Base-by-base conservation (phyloP, 495 filamentous ascomycete species). In the Extremus antarcticus region DNA sequence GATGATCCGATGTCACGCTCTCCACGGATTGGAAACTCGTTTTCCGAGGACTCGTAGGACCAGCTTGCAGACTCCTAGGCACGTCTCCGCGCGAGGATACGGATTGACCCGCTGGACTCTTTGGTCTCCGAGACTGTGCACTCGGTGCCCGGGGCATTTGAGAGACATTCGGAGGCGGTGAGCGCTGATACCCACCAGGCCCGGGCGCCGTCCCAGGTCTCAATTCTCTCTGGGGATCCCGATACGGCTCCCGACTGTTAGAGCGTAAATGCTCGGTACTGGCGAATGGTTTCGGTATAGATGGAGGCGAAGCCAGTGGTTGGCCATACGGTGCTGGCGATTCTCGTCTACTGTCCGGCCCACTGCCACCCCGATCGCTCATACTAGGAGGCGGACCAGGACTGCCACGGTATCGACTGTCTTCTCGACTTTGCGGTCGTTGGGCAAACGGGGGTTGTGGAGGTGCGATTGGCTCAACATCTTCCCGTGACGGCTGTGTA, bases 11-110 rank as follows among this genome's bases (percentile, higher is more conserved):
- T 3, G 43, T n/a, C n/a, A 22, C 41, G 20, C 19, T 25, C 11
- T 53, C 39, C 21, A 23, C 45, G 8, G 51, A 22, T 16, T 45
- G 51, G 40, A n/a, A 29, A 45, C 47, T 50, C n/a, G 13, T 2
- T 11, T 47, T 17, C 24, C 53, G 19, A 9, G 24, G 53, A 59
- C 77, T 81, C 55, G 73, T 73, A 53, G 67, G 70, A 1, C 69
- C 69, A 16, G 71, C 73, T 24, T 25, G 51, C 29, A 35, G 29
- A 17, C 41, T 21, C 16, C 10, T 10, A 29, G 47, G 35, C 32
- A 23, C 3, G 10, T 17, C 45, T 40, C 40, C 55, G 1, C 47
- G 25, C 10, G 24, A n/a, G 11, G 55, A 51, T 2, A 51, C 24
- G 20, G 47, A 51, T 11, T 22, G 24, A 52, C 21, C 46, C 1